Conservation (phyloP, 2,329 filamentous ascomycete genomes). For the Exophiala sideris region DNA sequence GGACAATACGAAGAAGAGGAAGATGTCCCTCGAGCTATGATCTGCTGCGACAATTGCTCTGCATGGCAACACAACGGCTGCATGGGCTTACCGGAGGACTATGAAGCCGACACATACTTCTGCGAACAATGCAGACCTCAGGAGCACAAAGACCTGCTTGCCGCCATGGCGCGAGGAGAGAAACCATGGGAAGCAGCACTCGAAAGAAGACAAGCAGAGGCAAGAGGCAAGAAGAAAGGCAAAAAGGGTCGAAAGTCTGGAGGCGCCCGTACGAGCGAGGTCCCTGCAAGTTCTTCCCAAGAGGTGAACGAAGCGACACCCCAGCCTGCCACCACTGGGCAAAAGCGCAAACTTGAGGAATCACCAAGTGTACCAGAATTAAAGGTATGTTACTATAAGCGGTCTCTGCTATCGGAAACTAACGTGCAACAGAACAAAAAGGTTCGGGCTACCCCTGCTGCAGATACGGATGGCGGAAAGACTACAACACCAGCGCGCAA, state of each 20-base stretch:
- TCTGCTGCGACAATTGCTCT: conserved; percentile 86
- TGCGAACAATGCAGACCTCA: conserved; percentile 87
- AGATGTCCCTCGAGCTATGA: conserved; percentile 86
- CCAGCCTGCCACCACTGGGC: conserved; percentile 29
- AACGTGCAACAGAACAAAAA: conserved; percentile 30
- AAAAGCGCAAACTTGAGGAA: conserved; percentile 46
- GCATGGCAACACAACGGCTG: conserved; percentile 98
- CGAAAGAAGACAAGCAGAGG: conserved; percentile 59
- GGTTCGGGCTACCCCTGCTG: conserved; percentile 25
- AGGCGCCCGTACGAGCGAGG: conserved; percentile 64
- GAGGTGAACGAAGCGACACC: conserved; percentile 31
- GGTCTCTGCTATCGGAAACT: conserved; percentile 22
- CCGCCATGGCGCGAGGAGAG: conserved; percentile 74
- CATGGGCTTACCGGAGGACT: conserved; percentile 78
- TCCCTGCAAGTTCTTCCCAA: conserved; percentile 45
- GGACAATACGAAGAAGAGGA: conserved; percentile 82
- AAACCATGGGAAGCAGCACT: conserved; percentile 77
- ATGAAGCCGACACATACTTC: conserved; percentile 77
- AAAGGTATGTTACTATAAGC: conserved; percentile 15
- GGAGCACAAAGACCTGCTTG: conserved; percentile 76
- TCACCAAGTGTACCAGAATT: conserved; percentile 29
- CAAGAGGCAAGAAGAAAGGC: conserved; percentile 57
- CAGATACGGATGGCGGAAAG: conserved; percentile 25
- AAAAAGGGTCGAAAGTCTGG: conserved; percentile 59
- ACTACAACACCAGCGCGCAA: conserved; percentile 34